phyloP scores from a whole-genome alignment of 1,284 basidiomycete species.

The Paramarasmius palmivorus region DNA sequence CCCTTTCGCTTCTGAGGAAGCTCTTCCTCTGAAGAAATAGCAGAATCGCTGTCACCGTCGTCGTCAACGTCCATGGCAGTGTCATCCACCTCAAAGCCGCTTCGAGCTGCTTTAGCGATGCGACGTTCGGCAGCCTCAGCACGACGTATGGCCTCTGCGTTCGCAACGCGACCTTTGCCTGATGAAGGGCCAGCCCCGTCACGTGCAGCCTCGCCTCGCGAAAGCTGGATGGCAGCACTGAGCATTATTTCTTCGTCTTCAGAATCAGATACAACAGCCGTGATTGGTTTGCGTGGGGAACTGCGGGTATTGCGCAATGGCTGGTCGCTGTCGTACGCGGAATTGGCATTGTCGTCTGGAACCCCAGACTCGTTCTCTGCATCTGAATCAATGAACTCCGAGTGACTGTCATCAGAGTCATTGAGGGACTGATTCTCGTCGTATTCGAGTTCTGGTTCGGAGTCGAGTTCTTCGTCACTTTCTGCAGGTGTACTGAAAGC shows the following conservation, averaged over 20 bases:
- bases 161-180: constrained; percentile 21
- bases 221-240: constrained; percentile 54
- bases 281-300: constrained; percentile 7
- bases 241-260: constrained; percentile 51
- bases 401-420: constrained; percentile 58
- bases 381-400: constrained; percentile 53
- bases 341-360: constrained; percentile 17
- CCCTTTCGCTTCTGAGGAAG: constrained; percentile 25
- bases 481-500: constrained; percentile 22
- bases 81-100: constrained; percentile 33
- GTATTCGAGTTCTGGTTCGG: constrained; percentile 40
- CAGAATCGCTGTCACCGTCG: constrained; percentile 11
- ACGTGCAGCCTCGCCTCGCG: constrained; percentile 42
- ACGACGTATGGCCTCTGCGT: constrained; percentile 42
- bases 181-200: constrained; percentile 40
- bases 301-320: background rate
- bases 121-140: constrained; percentile 59
- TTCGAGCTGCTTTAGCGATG: constrained; percentile 29
- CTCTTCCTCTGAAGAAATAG: constrained; percentile 39
- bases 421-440: constrained; percentile 35
- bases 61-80: constrained; percentile 24
- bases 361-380: constrained; percentile 27
- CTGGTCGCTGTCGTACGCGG: constrained; percentile 10
- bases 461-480: constrained; percentile 29
- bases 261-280: constrained; percentile 22